Base-by-base conservation (phyloP, 208 protist genomes). In the Leishmania martiniquensis region DNA sequence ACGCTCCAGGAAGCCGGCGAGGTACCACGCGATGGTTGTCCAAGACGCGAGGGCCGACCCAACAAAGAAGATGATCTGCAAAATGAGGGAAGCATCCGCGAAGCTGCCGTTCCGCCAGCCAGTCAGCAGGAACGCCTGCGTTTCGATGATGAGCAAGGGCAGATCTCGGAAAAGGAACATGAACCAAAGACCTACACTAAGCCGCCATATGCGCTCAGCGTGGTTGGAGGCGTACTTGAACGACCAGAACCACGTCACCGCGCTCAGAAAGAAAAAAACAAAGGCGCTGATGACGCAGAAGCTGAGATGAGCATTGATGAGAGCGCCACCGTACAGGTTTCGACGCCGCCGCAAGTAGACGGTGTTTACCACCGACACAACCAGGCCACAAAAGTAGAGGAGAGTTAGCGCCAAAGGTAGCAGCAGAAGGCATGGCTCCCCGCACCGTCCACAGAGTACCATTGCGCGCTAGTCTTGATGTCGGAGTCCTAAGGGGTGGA, bases 141-240 rank as follows among this genome's bases (percentile, higher is more conserved):
- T 78, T 72, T 94, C 88, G 32, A 92, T 80, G 55, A 91, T 69
- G 42, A 90, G 71, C 55, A 92, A 72, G 13, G 90, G 85, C 0
- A 92, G 49, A 80, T 94, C 90, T 45, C 92, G 89, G 57, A 86
- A 76, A 34, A 90, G 81, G 49, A 74, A 91, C 5, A 91, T 72
- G 51, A 52, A 72, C 77, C 80, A 89, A 20, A 94, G 20, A 22
- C 90, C 90, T 4, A 83, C 59, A 15, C 81, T 70, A 42, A 88
- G 73, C 25, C 82, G 73, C 76, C 82, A 85, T 29, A 80, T 83
- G 37, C 85, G 76, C 45, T 85, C 81, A 1, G 81, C 84, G 54
- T 79, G 73, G n/a, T 84, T 86, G 52, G 77, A 65, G 51, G 78
- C 71, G 75, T 94, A 94, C 72, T 85, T 82, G 68, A 81, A 82